phyloP scores from a whole-genome alignment of 129 eudicot genomes.

The Oenanthe sinensis region DNA sequence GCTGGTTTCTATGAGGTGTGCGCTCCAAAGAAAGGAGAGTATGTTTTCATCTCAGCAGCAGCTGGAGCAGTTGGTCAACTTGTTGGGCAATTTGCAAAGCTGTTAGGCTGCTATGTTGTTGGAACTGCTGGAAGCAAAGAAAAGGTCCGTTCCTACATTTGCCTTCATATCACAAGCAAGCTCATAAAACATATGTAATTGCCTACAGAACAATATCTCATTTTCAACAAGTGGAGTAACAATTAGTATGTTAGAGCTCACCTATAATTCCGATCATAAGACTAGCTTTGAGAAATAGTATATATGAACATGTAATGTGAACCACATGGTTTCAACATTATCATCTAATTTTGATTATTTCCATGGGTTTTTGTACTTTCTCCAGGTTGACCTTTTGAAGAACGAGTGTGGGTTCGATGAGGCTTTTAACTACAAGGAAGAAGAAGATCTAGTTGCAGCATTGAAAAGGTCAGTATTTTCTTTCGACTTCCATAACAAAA shows the following conservation, averaged over 20 bases:
- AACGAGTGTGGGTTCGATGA: slow-evolving; percentile 13
- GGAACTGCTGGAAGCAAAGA: slow-evolving; percentile 59
- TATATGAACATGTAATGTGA: no score
- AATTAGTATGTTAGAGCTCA: neutral
- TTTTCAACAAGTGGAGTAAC: neutral
- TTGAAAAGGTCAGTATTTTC: slow-evolving; percentile 33
- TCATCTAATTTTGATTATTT: neutral
- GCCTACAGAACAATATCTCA: neutral
- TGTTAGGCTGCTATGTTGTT: slow-evolving; percentile 47
- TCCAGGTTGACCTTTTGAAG: slow-evolving; percentile 52
- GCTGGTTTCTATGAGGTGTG: slow-evolving; percentile 43
- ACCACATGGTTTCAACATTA: no score
- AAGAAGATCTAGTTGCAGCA: slow-evolving; percentile 31
- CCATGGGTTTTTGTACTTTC: neutral
- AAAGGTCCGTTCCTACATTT: slow-evolving; percentile 22
- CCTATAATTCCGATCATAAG: neutral
- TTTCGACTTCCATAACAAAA: no score
- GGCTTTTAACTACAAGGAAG: slow-evolving; percentile 68
- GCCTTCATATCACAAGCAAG: neutral
- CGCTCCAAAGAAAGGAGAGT: slow-evolving; percentile 41
- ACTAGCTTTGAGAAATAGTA: neutral
- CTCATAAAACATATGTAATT: no score
- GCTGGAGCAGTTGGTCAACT: slow-evolving; percentile 60
- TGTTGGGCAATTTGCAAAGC: slow-evolving; percentile 52
- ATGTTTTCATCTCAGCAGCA: slow-evolving; percentile 44